phyloP scores from a whole-genome alignment of 441 rosid genomes.

The Euphorbia corollata region DNA sequence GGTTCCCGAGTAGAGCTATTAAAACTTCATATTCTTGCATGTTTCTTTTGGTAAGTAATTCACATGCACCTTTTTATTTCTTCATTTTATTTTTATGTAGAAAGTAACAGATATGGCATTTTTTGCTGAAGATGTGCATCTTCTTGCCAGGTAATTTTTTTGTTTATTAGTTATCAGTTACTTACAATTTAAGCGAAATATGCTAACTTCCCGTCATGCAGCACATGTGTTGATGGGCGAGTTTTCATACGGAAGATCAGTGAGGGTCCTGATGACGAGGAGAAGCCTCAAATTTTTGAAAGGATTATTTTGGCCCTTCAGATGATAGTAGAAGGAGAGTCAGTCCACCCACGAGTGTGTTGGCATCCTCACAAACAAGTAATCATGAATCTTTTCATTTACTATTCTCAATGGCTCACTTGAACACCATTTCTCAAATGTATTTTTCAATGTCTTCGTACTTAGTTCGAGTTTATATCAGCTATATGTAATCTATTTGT shows the following conservation, averaged over 20 bases:
- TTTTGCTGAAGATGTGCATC: slow-evolving; percentile 87
- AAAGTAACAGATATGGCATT: slow-evolving; percentile 89
- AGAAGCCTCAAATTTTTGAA: slow-evolving; percentile 67
- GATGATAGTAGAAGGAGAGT: slow-evolving; percentile 49
- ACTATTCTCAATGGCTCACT: slow-evolving; percentile 5
- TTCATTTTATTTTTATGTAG: slow-evolving; percentile 31
- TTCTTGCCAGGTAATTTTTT: slow-evolving; percentile 68
- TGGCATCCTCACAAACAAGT: slow-evolving; percentile 97
- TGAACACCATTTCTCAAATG: neutral
- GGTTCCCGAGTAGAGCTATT: neutral
- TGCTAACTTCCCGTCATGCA: slow-evolving; percentile 29
- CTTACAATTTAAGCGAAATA: slow-evolving; percentile 4
- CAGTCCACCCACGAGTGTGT: slow-evolving; percentile 72
- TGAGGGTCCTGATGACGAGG: slow-evolving; percentile 82
- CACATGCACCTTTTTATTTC: slow-evolving; percentile 11
- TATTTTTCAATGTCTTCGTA: neutral
- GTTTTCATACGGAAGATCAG: slow-evolving; percentile 64
- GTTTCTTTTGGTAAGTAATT: slow-evolving; percentile 13
- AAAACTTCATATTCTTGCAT: neutral
- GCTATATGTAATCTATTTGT: neutral
- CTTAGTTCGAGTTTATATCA: slow-evolving; percentile 7
- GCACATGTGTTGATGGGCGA: slow-evolving; percentile 74
- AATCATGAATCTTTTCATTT: slow-evolving; percentile 15
- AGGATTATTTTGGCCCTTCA: slow-evolving; percentile 58
- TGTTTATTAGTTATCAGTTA: slow-evolving; percentile 6